Evolutionary conservation across 768 basidiomycete genomes (phyloP).

Genomic region (Phanerochaete carnosa): DNA sequence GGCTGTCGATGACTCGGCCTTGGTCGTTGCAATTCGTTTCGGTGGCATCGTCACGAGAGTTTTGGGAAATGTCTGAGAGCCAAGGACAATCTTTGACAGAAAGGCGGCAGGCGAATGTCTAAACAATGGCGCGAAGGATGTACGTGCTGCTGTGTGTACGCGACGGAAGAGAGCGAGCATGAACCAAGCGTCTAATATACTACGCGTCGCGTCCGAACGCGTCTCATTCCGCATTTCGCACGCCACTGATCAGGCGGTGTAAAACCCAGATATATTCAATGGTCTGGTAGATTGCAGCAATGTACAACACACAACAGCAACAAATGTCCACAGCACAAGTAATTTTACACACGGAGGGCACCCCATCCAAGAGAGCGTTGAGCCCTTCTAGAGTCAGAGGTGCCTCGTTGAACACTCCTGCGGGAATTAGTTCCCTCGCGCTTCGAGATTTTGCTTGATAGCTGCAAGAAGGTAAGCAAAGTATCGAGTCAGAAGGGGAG

Average conservation of each 20-base stretch:
- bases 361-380: background rate
- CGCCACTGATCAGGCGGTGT: background rate
- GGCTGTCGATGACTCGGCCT: background rate
- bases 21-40: background rate
- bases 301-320: background rate
- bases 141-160: background rate
- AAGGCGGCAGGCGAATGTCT: too few relatives aligned
- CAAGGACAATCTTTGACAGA: too few relatives aligned
- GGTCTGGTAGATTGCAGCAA: background rate
- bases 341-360: background rate
- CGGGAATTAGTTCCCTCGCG: background rate
- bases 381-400: background rate
- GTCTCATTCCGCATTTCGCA: background rate
- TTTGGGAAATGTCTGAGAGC: too few relatives aligned
- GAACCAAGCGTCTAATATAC: background rate
- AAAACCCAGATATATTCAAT: background rate
- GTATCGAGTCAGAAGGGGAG: background rate
- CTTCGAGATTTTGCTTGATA: slow-evolving; percentile 32
- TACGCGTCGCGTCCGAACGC: background rate
- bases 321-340: background rate
- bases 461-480: slow-evolving; percentile 17
- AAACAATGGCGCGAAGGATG: too few relatives aligned
- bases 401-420: background rate
- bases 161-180: background rate
- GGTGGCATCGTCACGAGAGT: background rate